Evolutionary conservation across 768 basidiomycete species (phyloP).

Genomic region (Leccinum arenicola): DNA sequence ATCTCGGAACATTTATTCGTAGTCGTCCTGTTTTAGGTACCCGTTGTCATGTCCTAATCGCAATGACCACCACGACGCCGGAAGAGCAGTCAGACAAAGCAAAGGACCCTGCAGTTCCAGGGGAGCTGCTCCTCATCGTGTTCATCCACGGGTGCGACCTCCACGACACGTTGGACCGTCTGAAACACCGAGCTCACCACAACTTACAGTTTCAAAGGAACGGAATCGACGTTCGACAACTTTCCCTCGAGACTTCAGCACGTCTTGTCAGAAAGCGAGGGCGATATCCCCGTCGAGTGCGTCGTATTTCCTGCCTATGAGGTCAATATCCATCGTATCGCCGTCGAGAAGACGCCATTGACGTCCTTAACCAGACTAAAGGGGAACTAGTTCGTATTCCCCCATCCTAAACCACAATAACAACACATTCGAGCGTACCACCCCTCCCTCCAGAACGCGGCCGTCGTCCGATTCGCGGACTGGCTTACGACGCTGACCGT

Average conservation of each 20-base stretch:
- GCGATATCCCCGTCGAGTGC: conserved; percentile 59
- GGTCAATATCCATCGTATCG: conserved; percentile 37
- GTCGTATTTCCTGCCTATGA: conserved; percentile 90
- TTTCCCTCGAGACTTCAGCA: conserved; percentile 84
- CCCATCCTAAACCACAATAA: not conserved
- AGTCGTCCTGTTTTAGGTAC: conserved; percentile 14
- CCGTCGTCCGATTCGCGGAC: conserved; percentile 83
- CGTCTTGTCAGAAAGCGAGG: conserved; percentile 63
- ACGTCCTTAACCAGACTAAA: conserved; percentile 61
- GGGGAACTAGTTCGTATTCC: conserved; percentile 71
- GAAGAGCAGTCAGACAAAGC: conserved; percentile 9
- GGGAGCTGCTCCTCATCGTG: conserved; percentile 59
- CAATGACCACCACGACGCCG: conserved; percentile 10
- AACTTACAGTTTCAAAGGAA: conserved; percentile 48
- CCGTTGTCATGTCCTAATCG: not conserved
- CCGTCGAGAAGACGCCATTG: conserved; percentile 4
- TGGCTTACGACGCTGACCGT: conserved; percentile 91
- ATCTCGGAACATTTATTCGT: not conserved
- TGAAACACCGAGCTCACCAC: conserved; percentile 2
- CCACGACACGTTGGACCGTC: not conserved
- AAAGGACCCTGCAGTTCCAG: conserved; percentile 12
- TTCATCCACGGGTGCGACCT: conserved; percentile 74
- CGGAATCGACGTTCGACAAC: conserved; percentile 67
- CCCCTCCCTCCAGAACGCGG: conserved; percentile 55
- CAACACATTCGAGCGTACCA: not conserved